Evolutionary conservation across 1,284 basidiomycete species (phyloP).

Genomic region (Leccinum laetum): DNA sequence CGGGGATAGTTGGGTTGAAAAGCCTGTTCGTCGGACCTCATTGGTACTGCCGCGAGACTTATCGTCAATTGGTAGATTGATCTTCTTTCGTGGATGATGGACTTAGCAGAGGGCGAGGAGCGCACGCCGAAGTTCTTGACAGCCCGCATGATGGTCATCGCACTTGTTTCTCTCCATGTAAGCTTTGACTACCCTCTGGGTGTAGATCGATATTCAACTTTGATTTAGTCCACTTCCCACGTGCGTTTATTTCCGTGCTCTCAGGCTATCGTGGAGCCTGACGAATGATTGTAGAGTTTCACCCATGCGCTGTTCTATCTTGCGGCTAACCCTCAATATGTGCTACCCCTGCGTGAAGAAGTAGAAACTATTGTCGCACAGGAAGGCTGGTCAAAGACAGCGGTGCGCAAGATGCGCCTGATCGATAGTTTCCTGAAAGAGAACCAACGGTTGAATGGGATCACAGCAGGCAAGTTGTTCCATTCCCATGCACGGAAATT

Average conservation of each 20-base stretch:
- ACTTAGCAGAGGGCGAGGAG: background rate
- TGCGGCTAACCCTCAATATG: background rate
- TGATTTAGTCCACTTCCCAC: background rate
- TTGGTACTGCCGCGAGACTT: background rate
- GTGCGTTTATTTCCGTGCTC: background rate
- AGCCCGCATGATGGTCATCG: too few species aligned
- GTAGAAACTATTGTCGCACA: background rate
- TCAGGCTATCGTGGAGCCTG: background rate
- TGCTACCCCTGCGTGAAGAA: background rate
- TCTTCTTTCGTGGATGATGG: background rate
- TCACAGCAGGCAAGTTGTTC: background rate
- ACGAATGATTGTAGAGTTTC: background rate
- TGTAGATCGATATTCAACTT: background rate
- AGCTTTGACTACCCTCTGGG: background rate
- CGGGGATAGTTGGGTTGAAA: slow-evolving; percentile 37
- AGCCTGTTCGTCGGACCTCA: slow-evolving; percentile 32
- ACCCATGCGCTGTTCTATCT: background rate
- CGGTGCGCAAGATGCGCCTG: background rate
- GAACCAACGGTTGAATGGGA: background rate
- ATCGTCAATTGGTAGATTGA: background rate
- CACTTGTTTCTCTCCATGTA: background rate
- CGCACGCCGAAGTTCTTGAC: background rate
- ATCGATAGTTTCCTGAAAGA: background rate
- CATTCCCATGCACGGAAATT: background rate
- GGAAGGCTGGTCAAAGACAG: background rate